These are phyloP conservation scores for Ophiostoma australiae DNA, from an alignment of 2,329 filamentous ascomycete species.

Conservation along the genomic window DNA sequence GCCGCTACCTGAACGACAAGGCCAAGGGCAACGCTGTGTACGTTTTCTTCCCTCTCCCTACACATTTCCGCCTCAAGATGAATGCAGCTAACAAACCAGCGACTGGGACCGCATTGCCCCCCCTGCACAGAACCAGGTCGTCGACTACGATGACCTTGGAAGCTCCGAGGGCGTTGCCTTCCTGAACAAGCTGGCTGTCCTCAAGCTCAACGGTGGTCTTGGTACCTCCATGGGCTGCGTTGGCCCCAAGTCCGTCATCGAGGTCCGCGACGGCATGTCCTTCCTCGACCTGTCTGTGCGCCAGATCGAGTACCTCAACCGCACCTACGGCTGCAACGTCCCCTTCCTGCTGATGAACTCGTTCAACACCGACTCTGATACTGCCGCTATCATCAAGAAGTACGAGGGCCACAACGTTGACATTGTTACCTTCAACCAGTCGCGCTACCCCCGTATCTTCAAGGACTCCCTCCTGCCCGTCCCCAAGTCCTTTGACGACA, in stretches of 20 bases:
- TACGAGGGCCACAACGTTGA: conserved; percentile 99
- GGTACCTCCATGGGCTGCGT: conserved; percentile 99
- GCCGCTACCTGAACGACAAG: conserved; percentile 97
- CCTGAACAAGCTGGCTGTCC: conserved; percentile 93
- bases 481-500: conserved; percentile 80
- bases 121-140: conserved; percentile 86
- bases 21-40: conserved; percentile 91
- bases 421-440: conserved; percentile 99
- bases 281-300: conserved; percentile 98
- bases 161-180: conserved; percentile 89
- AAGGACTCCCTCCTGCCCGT: conserved; percentile 97
- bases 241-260: conserved; percentile 98
- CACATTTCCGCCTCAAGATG: background rate
- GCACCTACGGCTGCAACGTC: conserved; percentile 94
- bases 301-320: conserved; percentile 98
- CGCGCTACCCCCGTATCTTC: conserved; percentile 92
- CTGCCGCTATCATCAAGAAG: conserved; percentile 99
- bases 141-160: conserved; percentile 85
- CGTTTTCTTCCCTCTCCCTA: conserved; percentile 33
- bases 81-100: conserved; percentile 43
- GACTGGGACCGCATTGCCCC: conserved; percentile 97
- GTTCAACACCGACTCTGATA: conserved; percentile 99
- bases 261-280: conserved; percentile 99
- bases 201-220: conserved; percentile 98
- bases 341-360: conserved; percentile 99